phyloP scores from a whole-genome alignment of 345 rosid species.

The Trapa incisa region DNA sequence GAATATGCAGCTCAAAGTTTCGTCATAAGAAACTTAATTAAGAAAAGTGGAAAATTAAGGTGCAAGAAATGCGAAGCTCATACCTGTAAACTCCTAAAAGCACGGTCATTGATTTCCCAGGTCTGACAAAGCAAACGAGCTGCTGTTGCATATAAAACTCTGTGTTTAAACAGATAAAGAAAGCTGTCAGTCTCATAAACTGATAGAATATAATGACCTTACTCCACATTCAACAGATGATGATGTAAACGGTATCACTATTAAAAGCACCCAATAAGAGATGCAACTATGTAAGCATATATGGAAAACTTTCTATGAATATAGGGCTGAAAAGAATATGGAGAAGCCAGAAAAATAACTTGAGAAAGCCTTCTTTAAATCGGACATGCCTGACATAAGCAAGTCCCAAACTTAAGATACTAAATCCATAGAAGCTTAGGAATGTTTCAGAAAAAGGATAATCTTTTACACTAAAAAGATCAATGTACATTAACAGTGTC shows the following conservation, averaged over 20 bases:
- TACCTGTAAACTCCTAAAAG: conserved; percentile 74
- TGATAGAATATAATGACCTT: not conserved
- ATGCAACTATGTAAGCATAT: not conserved
- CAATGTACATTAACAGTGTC: not conserved
- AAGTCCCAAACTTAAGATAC: not conserved
- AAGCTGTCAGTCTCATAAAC: not conserved
- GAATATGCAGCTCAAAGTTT: not conserved
- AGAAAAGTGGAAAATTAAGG: not conserved
- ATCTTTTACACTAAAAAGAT: not conserved
- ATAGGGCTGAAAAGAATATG: not conserved
- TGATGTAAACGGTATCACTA: not conserved
- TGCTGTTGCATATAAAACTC: conserved; percentile 71
- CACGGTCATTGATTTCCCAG: conserved; percentile 82
- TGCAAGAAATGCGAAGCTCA: not conserved
- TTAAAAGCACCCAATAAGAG: not conserved
- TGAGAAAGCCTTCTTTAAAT: not conserved
- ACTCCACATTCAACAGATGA: not conserved
- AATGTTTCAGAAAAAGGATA: not conserved
- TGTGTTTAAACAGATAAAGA: conserved; percentile 24
- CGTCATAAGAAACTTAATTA: not conserved
- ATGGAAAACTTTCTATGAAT: not conserved
- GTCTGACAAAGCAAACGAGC: conserved; percentile 88
- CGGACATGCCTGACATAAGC: no score
- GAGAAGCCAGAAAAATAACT: not conserved
- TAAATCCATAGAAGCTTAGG: not conserved